phyloP scores from a whole-genome alignment of 495 filamentous ascomycete species.

The Penicillium goetzii region DNA sequence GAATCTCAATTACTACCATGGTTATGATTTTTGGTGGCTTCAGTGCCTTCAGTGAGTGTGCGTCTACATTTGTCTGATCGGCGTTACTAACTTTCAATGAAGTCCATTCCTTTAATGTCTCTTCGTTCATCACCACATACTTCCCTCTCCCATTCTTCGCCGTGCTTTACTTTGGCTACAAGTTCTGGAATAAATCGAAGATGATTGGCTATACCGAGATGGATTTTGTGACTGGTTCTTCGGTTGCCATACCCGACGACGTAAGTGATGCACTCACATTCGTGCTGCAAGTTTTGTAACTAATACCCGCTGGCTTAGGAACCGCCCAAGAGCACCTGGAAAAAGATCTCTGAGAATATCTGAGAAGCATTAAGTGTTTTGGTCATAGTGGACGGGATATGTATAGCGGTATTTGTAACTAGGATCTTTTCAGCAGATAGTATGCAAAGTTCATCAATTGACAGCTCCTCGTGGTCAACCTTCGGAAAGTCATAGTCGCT shows the following conservation, averaged over 20 bases:
- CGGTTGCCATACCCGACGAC: conserved; percentile 19
- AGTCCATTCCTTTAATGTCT: conserved; percentile 26
- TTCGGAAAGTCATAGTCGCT: too few species aligned
- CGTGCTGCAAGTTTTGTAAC: neutral
- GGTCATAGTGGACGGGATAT: neutral
- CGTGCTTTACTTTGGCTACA: conserved; percentile 27
- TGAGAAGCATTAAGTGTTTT: conserved; percentile 2
- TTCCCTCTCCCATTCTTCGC: conserved; percentile 27
- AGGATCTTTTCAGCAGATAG: too few species aligned
- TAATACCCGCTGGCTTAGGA: conserved; percentile 1
- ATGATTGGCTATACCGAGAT: conserved; percentile 25
- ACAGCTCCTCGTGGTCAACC: too few species aligned
- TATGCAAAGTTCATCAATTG: neutral
- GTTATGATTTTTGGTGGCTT: conserved; percentile 33
- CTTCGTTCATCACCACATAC: conserved; percentile 28
- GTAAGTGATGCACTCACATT: conserved; percentile 15
- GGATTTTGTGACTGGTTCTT: conserved; percentile 27
- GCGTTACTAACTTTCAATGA: neutral
- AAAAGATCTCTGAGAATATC: conserved; percentile 27
- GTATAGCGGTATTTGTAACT: neutral
- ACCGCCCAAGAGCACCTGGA: conserved; percentile 16
- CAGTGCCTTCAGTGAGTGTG: conserved; percentile 29
- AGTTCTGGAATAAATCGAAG: conserved; percentile 29
- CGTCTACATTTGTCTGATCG: neutral
- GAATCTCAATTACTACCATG: conserved; percentile 26